Evolutionary conservation across 106 monocot genomes (phyloP), one percentile per base, ranked within the genome.

Genomic region (Dendrobium huoshanense): DNA sequence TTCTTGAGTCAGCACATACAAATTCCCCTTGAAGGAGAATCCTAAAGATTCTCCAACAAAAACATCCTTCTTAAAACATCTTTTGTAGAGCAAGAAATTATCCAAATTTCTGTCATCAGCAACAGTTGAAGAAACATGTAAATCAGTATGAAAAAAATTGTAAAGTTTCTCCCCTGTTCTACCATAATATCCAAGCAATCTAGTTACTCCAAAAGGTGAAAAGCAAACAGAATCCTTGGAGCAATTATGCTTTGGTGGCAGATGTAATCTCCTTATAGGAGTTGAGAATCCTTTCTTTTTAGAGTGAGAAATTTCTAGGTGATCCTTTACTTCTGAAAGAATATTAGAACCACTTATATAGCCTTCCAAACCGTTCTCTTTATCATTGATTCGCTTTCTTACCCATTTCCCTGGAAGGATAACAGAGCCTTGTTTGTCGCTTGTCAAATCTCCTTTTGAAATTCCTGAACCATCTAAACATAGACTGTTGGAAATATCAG

Each of bases 171-270:
- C 58, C 74, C 77, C 85, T 11, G 77, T 75, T 13, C 11, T 16
- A 79, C 73, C 79, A 64, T 17, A 68, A 79, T 72, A 77, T 84
- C 77, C 84, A 43, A 90, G 73, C 25, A 94, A 76, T 45, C 89
- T 87, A 7, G 85, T 91, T 31, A 97, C 77, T 83, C 97, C 97
- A 88, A 92, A 89, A 58, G 92, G 85, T 75, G 94, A 97, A 80
- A 97, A 80, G 42, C 86, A 92, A 77, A 92, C 79, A 31, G 59
- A 81, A 68, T 83, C 83, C n/a, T 88, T 79, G 11, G 54, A 77
- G n/a, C 79, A 81, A 78, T 5, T 81, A 84, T 80, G 84, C 48
- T 88, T 81, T 51, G 82, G 68, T 77, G 97, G 94, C 77, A 97
- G 85, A 82, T 90, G 84, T 29, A 97, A 73, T 83, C 85, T 89